Percentiles rank a stretch among this genome's conserved stretches.
Evolutionary conservation across 176 grass and related monocot species (phyloP).

Genomic region (Saccharum officinarum): DNA sequence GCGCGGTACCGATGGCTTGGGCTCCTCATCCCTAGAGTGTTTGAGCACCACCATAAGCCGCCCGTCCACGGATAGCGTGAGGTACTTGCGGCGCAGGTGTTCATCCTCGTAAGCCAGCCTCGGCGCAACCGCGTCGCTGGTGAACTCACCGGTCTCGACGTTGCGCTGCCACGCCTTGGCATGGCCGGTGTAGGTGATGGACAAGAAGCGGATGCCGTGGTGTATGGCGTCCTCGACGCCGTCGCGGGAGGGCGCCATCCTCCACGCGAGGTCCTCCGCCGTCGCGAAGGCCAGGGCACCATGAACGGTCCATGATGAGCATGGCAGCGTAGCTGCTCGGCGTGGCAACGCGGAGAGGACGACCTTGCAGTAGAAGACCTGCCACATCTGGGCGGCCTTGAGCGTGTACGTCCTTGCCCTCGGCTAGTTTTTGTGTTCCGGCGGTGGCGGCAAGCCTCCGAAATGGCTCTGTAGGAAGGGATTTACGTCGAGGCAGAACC

Average conservation of each 20-base stretch:
- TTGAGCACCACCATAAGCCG: background rate
- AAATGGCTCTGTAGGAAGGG: too few species aligned
- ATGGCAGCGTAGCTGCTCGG: background rate
- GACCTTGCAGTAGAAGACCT: background rate
- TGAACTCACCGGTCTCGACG: background rate
- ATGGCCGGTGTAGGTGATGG: slow-evolving; percentile 12
- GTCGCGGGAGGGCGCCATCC: background rate
- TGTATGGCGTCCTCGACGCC: slow-evolving; percentile 26
- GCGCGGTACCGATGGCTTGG: background rate
- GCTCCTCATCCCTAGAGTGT: background rate
- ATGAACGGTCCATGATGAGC: background rate
- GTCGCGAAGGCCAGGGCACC: background rate
- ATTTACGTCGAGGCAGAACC: too few species aligned
- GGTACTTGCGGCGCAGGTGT: background rate
- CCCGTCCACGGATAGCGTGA: background rate
- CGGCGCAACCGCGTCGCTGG: background rate
- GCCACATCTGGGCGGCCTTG: background rate
- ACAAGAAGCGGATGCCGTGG: background rate
- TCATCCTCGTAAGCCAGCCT: background rate
- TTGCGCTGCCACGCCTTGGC: background rate
- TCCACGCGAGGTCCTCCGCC: background rate
- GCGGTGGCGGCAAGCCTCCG: too few species aligned
- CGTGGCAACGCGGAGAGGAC: background rate
- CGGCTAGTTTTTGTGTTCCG: too few species aligned
- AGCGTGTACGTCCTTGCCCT: background rate